Evolutionary conservation across 1,284 basidiomycete species (phyloP).

Genomic region (Pseudozyma thailandica): DNA sequence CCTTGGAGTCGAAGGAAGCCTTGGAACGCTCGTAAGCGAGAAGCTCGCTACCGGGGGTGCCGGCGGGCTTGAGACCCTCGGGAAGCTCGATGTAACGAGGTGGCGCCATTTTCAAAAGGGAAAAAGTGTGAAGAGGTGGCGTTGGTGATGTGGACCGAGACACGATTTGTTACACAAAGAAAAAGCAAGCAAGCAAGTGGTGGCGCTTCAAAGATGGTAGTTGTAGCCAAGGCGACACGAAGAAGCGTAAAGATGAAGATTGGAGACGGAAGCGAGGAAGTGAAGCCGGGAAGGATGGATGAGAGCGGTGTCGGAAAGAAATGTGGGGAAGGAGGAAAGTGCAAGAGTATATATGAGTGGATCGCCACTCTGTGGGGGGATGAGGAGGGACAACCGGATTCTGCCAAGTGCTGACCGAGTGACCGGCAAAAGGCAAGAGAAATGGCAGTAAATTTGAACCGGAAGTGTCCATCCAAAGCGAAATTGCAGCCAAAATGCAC

Average conservation of each 20-base stretch:
- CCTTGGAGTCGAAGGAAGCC: slow-evolving; percentile 59
- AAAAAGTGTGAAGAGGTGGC: not conserved
- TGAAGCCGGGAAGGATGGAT: not conserved
- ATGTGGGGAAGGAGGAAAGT: too few species aligned
- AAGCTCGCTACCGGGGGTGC: slow-evolving; percentile 53
- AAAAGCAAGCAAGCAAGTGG: too few species aligned
- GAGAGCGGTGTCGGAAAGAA: too few species aligned
- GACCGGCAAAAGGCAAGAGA: slow-evolving; percentile 13
- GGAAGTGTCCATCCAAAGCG: not conserved
- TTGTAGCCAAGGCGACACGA: not conserved
- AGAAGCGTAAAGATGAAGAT: too few species aligned
- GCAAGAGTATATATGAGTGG: slow-evolving; percentile 16
- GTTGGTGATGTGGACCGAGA: not conserved
- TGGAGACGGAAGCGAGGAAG: not conserved
- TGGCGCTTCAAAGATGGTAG: too few species aligned
- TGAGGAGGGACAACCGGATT: not conserved
- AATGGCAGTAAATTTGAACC: not conserved
- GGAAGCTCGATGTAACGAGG: slow-evolving; percentile 51
- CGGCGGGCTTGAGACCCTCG: slow-evolving; percentile 59
- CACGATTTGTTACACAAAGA: not conserved
- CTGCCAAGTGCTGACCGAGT: slow-evolving; percentile 1
- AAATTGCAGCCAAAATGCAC: slow-evolving; percentile 3
- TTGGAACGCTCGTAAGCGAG: slow-evolving; percentile 58
- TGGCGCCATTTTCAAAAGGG: slow-evolving; percentile 29
- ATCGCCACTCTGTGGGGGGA: slow-evolving; percentile 4